A percentile compares a stretch with the other conserved stretches of the same genome.
Evolutionary conservation across 176 grass and related monocot species (phyloP).

Genomic region (Triticum urartu): DNA sequence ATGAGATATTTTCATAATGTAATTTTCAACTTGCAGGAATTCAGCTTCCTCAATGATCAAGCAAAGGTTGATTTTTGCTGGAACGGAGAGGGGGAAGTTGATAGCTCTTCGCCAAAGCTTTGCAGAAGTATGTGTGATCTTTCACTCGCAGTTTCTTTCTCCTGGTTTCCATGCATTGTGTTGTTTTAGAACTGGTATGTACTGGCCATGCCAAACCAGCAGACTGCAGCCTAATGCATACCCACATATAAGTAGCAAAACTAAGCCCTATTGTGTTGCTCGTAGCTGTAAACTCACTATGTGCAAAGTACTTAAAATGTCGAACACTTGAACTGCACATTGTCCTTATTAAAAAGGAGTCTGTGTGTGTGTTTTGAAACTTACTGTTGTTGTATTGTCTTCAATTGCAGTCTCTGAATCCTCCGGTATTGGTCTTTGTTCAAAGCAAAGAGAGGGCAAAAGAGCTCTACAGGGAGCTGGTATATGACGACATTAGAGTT

Average conservation of each 20-base stretch:
- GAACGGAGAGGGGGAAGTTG: conserved; percentile 95
- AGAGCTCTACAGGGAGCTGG: conserved; percentile 92
- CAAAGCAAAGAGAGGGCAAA: conserved; percentile 99
- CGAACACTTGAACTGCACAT: background rate
- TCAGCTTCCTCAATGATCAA: conserved; percentile 87
- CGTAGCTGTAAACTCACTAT: background rate
- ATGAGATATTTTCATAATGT: background rate
- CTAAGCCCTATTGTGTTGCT: background rate
- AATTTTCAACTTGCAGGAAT: conserved; percentile 56
- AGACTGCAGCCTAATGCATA: background rate
- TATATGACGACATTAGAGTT: conserved; percentile 80
- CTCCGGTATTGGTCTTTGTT: conserved; percentile 88
- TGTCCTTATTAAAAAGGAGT: background rate
- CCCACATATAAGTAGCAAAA: background rate
- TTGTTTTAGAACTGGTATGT: background rate
- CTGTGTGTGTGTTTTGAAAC: background rate
- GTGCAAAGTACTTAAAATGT: background rate
- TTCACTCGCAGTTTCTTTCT: conserved; percentile 9
- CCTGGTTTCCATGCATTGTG: background rate
- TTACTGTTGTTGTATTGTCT: conserved; percentile 15
- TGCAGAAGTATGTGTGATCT: conserved; percentile 50
- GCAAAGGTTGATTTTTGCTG: conserved; percentile 84
- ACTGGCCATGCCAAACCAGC: background rate
- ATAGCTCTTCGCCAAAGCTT: conserved; percentile 89
- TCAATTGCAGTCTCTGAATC: conserved; percentile 66